phyloP scores from a whole-genome alignment of 139 green algal genomes.

The Deuterostichococcus epilithicus region DNA sequence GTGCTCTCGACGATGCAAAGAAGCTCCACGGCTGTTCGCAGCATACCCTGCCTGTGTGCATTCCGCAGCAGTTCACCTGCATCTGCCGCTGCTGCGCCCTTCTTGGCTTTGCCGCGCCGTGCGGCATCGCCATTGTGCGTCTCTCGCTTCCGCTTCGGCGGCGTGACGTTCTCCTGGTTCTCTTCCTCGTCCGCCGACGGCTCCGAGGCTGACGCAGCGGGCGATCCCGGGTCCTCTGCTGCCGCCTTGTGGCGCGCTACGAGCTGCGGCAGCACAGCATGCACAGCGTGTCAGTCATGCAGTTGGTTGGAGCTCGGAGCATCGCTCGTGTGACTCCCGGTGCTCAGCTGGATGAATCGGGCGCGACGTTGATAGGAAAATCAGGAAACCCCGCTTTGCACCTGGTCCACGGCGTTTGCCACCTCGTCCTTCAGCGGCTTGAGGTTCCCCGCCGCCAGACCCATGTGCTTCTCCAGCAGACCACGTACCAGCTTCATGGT shows the following conservation, averaged over 20 bases:
- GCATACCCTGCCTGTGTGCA: conserved; percentile 6
- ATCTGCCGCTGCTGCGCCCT: background rate
- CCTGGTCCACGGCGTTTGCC: conserved; percentile 22
- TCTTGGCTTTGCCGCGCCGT: background rate
- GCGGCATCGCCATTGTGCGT: background rate
- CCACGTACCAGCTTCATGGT: conserved; percentile 17
- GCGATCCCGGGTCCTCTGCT: too few relatives aligned
- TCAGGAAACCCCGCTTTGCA: background rate
- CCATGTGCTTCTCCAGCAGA: conserved; percentile 24
- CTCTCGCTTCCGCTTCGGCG: background rate
- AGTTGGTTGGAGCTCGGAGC: too few relatives aligned
- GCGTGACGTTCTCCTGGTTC: background rate
- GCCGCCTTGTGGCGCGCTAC: background rate
- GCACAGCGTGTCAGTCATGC: background rate
- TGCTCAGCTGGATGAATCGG: too few relatives aligned
- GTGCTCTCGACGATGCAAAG: too few relatives aligned
- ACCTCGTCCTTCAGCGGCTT: conserved; percentile 29
- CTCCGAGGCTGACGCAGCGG: too few relatives aligned
- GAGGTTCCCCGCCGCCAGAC: conserved; percentile 20
- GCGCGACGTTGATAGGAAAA: background rate
- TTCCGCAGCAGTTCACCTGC: conserved; percentile 2
- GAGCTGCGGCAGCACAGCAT: background rate
- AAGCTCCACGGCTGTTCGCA: too few relatives aligned
- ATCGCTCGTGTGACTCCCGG: too few relatives aligned
- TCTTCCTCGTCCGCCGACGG: background rate